Conservation (phyloP, 2,329 filamentous ascomycete genomes). For the Arthrocladium fulminans region DNA sequence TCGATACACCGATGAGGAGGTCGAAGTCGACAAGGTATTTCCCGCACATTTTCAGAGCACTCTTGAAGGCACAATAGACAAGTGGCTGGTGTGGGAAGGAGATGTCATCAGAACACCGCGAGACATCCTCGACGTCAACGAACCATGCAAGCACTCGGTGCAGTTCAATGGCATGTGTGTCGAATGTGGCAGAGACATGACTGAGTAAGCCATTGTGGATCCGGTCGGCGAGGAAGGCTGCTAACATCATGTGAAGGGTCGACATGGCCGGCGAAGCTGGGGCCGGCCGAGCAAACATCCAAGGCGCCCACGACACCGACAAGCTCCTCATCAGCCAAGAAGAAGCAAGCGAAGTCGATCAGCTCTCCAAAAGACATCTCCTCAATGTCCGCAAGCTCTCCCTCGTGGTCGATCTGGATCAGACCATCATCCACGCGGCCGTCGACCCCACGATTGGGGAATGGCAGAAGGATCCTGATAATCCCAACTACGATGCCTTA, state of each 20-base stretch:
- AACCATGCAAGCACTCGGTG: conserved; percentile 81
- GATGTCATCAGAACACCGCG: conserved; percentile 37
- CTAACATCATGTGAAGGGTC: conserved; percentile 1
- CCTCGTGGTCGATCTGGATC: conserved; percentile 91
- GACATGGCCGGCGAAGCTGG: conserved; percentile 36
- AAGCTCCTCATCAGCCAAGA: conserved; percentile 73
- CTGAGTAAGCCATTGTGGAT: conserved; percentile 45
- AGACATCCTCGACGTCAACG: conserved; percentile 67
- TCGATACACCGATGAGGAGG: conserved; percentile 63
- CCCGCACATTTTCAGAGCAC: conserved; percentile 75
- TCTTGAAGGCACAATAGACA: conserved; percentile 65
- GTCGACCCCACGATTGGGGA: conserved; percentile 94
- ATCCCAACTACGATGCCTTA: conserved; percentile 84
- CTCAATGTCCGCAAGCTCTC: conserved; percentile 75
- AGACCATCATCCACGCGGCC: conserved; percentile 96
- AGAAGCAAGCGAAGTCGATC: conserved; percentile 73
- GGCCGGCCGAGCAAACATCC: conserved; percentile 79
- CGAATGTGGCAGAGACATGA: conserved; percentile 94
- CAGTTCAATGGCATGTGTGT: conserved; percentile 88
- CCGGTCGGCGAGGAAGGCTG: neutral
- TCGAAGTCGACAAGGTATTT: conserved; percentile 59
- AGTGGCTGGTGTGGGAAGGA: conserved; percentile 59
- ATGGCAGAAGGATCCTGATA: conserved; percentile 81
- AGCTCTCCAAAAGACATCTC: conserved; percentile 75
- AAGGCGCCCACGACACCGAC: conserved; percentile 88